Percentiles rank a stretch among this genome's conserved stretches.
Evolutionary conservation across 257 asterid species (phyloP).

Genomic region (Ajuga chamaepitys): DNA sequence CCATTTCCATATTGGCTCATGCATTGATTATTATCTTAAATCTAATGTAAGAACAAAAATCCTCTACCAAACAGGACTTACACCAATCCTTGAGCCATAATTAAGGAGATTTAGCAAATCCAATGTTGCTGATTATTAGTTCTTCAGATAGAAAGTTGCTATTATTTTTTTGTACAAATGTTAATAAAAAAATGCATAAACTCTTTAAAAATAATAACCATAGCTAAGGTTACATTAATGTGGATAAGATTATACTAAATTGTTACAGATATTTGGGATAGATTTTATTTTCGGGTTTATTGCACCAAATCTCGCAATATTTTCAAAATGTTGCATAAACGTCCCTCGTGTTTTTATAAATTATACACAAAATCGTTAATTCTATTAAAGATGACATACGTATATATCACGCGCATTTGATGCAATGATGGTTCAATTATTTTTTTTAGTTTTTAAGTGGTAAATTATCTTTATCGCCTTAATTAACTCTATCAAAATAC

Average conservation of each 20-base stretch:
- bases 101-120: slow-evolving; percentile 12
- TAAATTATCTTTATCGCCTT: no score
- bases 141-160: slow-evolving; percentile 2
- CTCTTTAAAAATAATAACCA: background rate
- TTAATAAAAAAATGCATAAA: background rate
- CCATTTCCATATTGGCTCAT: no score
- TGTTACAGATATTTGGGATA: slow-evolving; percentile 12
- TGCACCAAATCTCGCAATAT: no score
- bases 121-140: slow-evolving; percentile 5
- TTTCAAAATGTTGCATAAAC: no score
- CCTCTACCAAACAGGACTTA: slow-evolving; percentile 16
- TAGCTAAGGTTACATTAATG: slow-evolving; percentile 3
- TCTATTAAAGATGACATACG: no score
- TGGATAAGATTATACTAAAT: slow-evolving; percentile 12
- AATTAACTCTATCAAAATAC: no score
- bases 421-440: no score
- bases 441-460: no score
- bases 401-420: no score
- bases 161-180: background rate
- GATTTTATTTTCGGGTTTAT: slow-evolving; percentile 2
- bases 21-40: no score
- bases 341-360: no score
- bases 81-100: slow-evolving; percentile 10
- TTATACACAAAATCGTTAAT: no score
- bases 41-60: background rate